A percentile compares a stretch with the other conserved stretches of the same genome.
Evolutionary conservation across 352 stramenopile species (phyloP).

Genomic region (Phytophthora pistaciae): DNA sequence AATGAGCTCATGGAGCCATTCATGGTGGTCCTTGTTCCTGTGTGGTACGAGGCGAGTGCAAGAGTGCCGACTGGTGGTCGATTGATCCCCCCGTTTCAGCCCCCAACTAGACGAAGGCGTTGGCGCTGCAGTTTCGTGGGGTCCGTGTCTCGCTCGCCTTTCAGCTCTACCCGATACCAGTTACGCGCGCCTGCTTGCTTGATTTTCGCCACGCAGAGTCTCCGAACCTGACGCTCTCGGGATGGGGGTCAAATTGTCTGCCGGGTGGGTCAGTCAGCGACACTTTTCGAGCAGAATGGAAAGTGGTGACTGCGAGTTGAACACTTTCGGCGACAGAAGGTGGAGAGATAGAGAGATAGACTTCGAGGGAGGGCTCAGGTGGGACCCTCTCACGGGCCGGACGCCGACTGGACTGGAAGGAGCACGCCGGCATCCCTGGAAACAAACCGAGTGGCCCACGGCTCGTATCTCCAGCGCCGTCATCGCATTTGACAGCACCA

Average conservation of each 20-base stretch:
- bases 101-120: background rate
- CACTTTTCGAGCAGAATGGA: constrained; percentile 4
- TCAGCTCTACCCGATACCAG: constrained; percentile 16
- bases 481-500: constrained; percentile 9
- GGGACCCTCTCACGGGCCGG: constrained; percentile 29
- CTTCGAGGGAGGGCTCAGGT: constrained; percentile 14
- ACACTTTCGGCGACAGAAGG: background rate
- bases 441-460: background rate
- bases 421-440: background rate
- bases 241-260: constrained; percentile 10
- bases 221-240: no score
- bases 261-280: background rate
- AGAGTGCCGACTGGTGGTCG: constrained; percentile 21
- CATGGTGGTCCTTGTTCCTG: constrained; percentile 32
- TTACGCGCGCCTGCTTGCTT: constrained; percentile 34
- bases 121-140: constrained; percentile 20
- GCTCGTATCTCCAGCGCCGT: constrained; percentile 23
- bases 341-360: background rate
- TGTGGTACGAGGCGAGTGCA: constrained; percentile 16
- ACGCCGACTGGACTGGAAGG: constrained; percentile 24
- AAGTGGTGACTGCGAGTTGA: constrained; percentile 36
- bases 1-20: constrained; percentile 55
- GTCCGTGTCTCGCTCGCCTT: constrained; percentile 19
- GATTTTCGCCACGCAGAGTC: constrained; percentile 19
- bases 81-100: background rate